Percentiles rank a stretch among this genome's conserved stretches.
phyloP scores from a whole-genome alignment of 495 filamentous ascomycete species.

The Penicillium diatomitis region DNA sequence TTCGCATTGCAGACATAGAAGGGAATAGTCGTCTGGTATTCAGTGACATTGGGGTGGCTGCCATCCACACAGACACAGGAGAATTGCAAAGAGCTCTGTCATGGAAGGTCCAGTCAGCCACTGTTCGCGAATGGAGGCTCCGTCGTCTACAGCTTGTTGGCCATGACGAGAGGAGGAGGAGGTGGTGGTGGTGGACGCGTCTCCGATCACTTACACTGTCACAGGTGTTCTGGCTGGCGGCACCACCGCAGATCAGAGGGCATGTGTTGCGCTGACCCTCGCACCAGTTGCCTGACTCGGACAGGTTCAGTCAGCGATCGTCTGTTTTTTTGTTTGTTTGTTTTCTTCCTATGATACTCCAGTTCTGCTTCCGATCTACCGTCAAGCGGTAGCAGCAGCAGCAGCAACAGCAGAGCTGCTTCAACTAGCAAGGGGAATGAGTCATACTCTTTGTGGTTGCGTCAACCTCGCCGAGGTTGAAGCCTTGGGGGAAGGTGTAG shows the following conservation, averaged over 20 bases:
- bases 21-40: constrained; percentile 47
- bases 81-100: constrained; percentile 41
- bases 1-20: constrained; percentile 46
- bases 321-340: too few species aligned
- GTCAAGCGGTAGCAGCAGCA: too few species aligned
- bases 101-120: background rate
- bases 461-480: constrained; percentile 24
- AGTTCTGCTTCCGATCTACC: too few species aligned
- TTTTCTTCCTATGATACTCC: too few species aligned
- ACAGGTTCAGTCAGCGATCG: too few species aligned
- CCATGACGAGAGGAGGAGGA: too few species aligned
- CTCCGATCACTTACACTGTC: constrained; percentile 26
- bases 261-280: constrained; percentile 36
- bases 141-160: too few species aligned
- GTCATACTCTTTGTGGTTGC: too few species aligned
- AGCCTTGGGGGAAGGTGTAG: constrained; percentile 32
- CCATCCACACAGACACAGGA: constrained; percentile 47
- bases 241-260: constrained; percentile 37
- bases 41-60: constrained; percentile 39
- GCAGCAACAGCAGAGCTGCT: too few species aligned
- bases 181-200: background rate
- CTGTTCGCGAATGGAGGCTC: too few species aligned
- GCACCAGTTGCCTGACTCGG: constrained; percentile 34
- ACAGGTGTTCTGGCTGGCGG: constrained; percentile 32
- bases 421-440: too few species aligned